Base-by-base conservation (phyloP, 23 red algal species). In the Porphyridium purpureum region DNA sequence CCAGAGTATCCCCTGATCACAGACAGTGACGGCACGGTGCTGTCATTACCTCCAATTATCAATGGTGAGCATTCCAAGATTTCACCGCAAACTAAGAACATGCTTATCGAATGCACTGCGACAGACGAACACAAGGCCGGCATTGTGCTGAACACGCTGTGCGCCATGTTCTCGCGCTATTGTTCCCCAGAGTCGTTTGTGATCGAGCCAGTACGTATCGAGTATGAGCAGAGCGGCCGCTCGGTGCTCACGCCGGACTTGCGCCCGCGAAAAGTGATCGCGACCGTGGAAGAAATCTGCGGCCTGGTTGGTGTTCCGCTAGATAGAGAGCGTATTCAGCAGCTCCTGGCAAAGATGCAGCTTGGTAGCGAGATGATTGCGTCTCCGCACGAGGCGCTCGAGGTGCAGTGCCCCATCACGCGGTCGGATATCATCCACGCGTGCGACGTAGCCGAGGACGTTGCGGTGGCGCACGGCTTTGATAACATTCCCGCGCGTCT, bases 41-140 rank as follows among this genome's bases (percentile, higher is more conserved):
- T 86, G 27, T 98, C 90, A 21, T 59, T 98, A 61, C 90, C 90
- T 47, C 90, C 90, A 8, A 81, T 98, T 21, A 98, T 98, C 34
- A 98, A 98, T 40, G 90, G 90, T 14, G 90, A 98, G 36, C 70
- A 62, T 19, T 63, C 58, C 33, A 98, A 98, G 59, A 70, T 98
- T 24, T 76, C 69, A 1, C n/a, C 72, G 24, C 54, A 59, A 31
- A 98, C 90, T 17, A 69, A 17, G 31, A 98, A 98, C 31, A 86
- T 98, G 70, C 62, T 98, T 6, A 84, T 98, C 22, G 90, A 98
- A 41, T 98, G 90, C 66, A 98, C 90, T 1, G 90, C 74, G 31
- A 98, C 90, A 3, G 90, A 98, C 29, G 49, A 56, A 34, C 80
- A 64, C 25, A 98, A 98, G 35, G 75, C 80, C 4, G 64, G 62